phyloP scores from a whole-genome alignment of 208 protist genomes.

The Novymonas esmeraldas region DNA sequence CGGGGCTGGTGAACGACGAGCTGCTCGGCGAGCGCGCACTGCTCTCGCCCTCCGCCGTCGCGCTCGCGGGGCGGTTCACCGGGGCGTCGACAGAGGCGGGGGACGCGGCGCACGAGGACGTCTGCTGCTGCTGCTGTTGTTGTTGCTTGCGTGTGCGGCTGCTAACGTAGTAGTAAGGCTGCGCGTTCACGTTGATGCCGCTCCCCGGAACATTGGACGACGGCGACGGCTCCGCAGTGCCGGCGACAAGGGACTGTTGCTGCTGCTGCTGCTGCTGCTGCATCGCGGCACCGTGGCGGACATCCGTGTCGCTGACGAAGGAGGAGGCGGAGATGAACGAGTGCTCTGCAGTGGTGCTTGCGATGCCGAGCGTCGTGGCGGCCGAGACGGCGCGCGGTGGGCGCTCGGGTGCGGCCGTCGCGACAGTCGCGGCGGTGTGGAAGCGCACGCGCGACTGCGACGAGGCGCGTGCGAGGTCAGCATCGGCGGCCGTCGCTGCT shows the following conservation, averaged over 20 bases:
- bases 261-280: conserved; percentile 23
- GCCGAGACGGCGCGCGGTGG: conserved; percentile 12
- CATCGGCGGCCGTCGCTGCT: neutral
- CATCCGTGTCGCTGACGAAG: neutral
- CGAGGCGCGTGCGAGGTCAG: neutral
- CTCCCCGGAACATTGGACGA: conserved; percentile 28
- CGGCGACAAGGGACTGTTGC: conserved; percentile 5
- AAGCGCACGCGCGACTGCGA: neutral
- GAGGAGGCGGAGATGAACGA: no score
- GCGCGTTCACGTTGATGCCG: conserved; percentile 66
- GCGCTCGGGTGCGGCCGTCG: neutral
- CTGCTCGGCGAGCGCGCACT: conserved; percentile 7
- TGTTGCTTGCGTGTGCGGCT: conserved; percentile 37
- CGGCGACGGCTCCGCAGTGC: conserved; percentile 7
- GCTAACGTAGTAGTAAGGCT: conserved; percentile 71
- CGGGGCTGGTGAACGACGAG: conserved; percentile 27
- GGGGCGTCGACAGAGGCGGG: conserved; percentile 3
- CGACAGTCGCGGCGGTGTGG: conserved; percentile 10
- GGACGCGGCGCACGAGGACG: neutral
- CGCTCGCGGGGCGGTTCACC: neutral
- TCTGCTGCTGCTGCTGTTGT: conserved; percentile 27
- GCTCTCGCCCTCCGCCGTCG: neutral
- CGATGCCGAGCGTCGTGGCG: conserved; percentile 25
- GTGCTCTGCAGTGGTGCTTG: conserved; percentile 21
- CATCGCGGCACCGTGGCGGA: neutral